Conservation (phyloP, 257 asterid species). For the Solanum lycopersicoides region DNA sequence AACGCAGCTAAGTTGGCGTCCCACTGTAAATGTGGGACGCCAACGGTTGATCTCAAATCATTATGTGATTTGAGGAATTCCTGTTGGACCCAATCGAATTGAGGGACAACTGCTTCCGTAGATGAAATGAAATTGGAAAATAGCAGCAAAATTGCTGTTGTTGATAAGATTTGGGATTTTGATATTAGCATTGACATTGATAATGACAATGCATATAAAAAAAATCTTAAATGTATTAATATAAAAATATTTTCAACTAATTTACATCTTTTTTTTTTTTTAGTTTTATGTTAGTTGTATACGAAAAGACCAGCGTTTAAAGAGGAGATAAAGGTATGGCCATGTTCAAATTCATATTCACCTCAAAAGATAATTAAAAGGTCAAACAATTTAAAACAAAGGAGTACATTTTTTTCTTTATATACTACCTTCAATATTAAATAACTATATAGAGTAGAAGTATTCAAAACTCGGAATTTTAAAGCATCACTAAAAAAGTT, state of each 20-base stretch:
- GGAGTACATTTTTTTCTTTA: too few species aligned
- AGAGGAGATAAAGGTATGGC: not conserved
- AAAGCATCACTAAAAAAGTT: not conserved
- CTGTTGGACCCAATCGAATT: conserved; percentile 22
- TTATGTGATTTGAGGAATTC: conserved; percentile 47
- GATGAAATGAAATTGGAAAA: not conserved
- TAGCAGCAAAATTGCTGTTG: not conserved
- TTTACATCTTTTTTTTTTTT: not conserved
- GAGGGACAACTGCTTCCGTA: not conserved
- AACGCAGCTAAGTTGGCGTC: conserved; percentile 20
- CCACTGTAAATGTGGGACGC: conserved; percentile 40
- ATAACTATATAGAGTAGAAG: too few species aligned
- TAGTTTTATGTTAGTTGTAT: not conserved
- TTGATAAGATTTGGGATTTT: not conserved
- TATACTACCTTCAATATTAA: not conserved
- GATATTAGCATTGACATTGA: not conserved
- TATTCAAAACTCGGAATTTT: too few species aligned
- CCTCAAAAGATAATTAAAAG: not conserved
- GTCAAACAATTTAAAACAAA: not conserved
- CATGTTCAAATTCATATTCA: not conserved
- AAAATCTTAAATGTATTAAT: not conserved
- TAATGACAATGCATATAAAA: not conserved
- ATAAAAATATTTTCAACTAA: not conserved
- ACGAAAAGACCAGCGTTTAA: not conserved
- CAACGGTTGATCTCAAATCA: conserved; percentile 14